Base-by-base conservation (phyloP, 306 rosid species). In the Vigna unguiculata region DNA sequence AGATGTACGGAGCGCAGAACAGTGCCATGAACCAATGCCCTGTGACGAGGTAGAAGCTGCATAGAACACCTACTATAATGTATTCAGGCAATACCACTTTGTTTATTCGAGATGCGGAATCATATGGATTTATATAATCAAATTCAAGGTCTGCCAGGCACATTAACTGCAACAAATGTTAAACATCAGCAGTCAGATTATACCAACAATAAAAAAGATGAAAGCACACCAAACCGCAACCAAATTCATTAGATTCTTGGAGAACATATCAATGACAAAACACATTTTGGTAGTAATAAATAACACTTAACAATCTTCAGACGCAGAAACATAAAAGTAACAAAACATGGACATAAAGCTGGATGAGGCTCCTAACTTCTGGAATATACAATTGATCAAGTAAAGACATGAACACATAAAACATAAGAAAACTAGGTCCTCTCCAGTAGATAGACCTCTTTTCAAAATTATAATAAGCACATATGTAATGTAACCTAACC, bases 11-110 rank as follows among this genome's bases (percentile, higher is more conserved):
- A 57, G 78, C 60, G 41, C 91, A 85, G 13, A 95, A 67, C 69
- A 95, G 58, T 67, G 93, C 70, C 99, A 95, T 95, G 69, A 87
- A 7, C 99, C 99, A 95, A 82, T 95, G 99, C 76, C 99, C 97
- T 10, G 96, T 87, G 9, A 89, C 30, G 65, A 95, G 88, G 85
- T 84, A 92, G 88, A 90, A 87, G 75, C 77, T 21, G 75, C 92
- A 87, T 32, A 95, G 78, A 52, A 82, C 84, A 63, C 91, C 96
- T 86, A 83, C 78, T 46, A 80, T 25, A 57, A 95, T 89, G 78
- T 83, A 95, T 85, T 95, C 99, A 1, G 97, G 97, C 78, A 90
- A 65, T 82, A 95, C 80, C 69, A 91, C 90, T 77, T 24, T 88
- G 87, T 95, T 95, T 75, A 95, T 92, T 65, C 96, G 87, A 55